Evolutionary conservation across 2,329 filamentous ascomycete genomes (phyloP), one percentile per base, ranked within the genome.

Genomic region (Penicillium rolfsii): DNA sequence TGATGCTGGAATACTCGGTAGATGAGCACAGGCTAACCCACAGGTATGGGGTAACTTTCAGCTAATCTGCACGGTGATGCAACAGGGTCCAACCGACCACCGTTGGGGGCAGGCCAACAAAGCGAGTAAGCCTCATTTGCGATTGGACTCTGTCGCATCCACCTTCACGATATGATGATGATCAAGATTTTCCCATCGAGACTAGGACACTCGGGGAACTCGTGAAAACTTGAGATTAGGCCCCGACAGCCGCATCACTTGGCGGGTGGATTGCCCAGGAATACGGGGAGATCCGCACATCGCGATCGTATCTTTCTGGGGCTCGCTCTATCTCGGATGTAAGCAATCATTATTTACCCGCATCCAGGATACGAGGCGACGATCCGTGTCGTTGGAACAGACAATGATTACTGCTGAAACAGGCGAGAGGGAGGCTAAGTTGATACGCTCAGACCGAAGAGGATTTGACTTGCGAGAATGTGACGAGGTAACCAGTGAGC

Each of bases 211-310:
- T n/a, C 16, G 7, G 30, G 45, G 19, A 9, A 16, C 12, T n/a
- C 16, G 7, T 48, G 45, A 26, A 50, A 50, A 33, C 30, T 50
- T n/a, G 48, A 50, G 48, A 50, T 50, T 50, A 35, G 48, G 48
- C 48, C 48, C 48, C 30, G 35, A 50, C 30, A 50, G 48, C 28
- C 30, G 28, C 48, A 50, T 19, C 16, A 50, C 48, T 22, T 50
- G 48, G 30, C 16, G 7, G 45, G 45, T 30, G 43, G 24, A 7
- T n/a, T 30, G 45, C 45, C 48, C 48, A 50, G 19, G 48, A 50
- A 50, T 50, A 50, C 48, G 48, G 48, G 48, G 48, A 50, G 48
- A 50, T 50, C 45, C 45, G 45, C 45, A 46, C 28, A 49, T 33
- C 48, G 48, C 48, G 48, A 35, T 50, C 48, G 48, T 50, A 33